Percentiles rank a stretch among this genome's conserved stretches.
phyloP scores from a whole-genome alignment of 2,329 filamentous ascomycete species.

The Trichoderma breve region DNA sequence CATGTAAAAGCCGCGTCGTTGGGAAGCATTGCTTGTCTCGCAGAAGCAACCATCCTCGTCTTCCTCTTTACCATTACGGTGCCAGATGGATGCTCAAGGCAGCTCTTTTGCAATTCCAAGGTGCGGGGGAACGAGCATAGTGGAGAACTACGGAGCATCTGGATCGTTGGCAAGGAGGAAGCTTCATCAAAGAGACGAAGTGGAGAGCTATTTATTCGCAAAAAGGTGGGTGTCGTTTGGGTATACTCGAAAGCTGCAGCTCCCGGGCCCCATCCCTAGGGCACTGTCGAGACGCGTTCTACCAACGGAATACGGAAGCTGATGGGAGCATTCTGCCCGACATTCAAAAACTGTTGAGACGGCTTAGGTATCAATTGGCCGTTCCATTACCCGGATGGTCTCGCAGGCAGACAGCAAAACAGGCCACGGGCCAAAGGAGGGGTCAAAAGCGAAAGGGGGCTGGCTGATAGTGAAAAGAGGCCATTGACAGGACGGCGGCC shows the following conservation, averaged over 20 bases:
- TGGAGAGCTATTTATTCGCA: conserved; percentile 11
- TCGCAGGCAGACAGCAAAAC: background rate
- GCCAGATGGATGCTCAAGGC: background rate
- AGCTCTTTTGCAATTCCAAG: background rate
- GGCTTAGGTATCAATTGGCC: conserved; percentile 11
- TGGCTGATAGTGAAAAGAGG: background rate
- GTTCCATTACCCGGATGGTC: conserved; percentile 3
- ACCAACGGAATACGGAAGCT: background rate
- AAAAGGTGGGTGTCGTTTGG: conserved; percentile 1
- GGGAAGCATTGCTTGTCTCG: background rate
- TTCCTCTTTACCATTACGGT: background rate
- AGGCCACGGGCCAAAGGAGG: background rate
- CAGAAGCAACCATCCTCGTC: background rate
- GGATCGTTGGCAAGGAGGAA: conserved; percentile 11
- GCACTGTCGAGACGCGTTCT: background rate
- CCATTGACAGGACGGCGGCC: conserved; percentile 1
- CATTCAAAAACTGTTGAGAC: background rate
- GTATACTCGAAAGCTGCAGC: background rate
- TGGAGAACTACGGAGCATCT: conserved; percentile 8
- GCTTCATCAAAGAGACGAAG: background rate
- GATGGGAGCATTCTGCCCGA: conserved; percentile 6
- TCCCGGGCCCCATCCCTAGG: background rate
- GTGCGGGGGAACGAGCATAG: background rate
- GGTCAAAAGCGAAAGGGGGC: background rate
- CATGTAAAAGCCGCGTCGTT: conserved; percentile 5